Base-by-base conservation (phyloP, 306 rosid species). In the Ceratonia siliqua region DNA sequence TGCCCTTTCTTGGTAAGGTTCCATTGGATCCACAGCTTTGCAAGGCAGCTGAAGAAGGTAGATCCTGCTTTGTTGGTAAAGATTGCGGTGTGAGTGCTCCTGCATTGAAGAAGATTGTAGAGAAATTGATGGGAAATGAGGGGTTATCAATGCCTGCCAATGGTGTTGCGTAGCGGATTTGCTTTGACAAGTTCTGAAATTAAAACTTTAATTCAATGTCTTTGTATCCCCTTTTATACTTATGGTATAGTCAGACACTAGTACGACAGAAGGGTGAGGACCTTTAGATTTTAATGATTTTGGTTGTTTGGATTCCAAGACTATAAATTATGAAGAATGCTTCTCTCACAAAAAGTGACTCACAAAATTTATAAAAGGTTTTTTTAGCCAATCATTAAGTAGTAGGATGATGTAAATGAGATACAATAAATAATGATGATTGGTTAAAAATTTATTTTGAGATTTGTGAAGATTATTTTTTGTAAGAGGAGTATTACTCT, bases 1-100 rank as follows among this genome's bases (percentile, higher is more conserved):
- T 94, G 17, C 91, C 92, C 5, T 91, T 91, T 85, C 85, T 94
- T 25, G 98, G 98, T 62, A 88, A 86, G 80, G 93, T 94, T 68
- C 98, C 98, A 10, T 68, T 94, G 81, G 98, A 94, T 42, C 98
- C 98, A 12, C 81, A 78, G 86, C 96, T 92, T 54, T 87, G 98
- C 62, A 94, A 91, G 88, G 98, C 92, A 7, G 93, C 98, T 3
- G 98, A 94, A 80, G 96, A 87, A 78, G 98, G 97, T 25, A 82
- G 88, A 56, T 94, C 98, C 38, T 94, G 98, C 77, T 94, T 94
- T 76, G 64, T 45, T 71, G 91, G 85, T 70, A 86, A 87, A 57
- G 82, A 70, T 36, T 79, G 93, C 52, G 84, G 83, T 57, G 83
- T 68, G 32, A 87, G 96, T 67, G 96, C 97, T 42, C 81, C 95